Base-by-base conservation (phyloP, 2,329 filamentous ascomycete species). In the Sclerotinia trifoliorum region DNA sequence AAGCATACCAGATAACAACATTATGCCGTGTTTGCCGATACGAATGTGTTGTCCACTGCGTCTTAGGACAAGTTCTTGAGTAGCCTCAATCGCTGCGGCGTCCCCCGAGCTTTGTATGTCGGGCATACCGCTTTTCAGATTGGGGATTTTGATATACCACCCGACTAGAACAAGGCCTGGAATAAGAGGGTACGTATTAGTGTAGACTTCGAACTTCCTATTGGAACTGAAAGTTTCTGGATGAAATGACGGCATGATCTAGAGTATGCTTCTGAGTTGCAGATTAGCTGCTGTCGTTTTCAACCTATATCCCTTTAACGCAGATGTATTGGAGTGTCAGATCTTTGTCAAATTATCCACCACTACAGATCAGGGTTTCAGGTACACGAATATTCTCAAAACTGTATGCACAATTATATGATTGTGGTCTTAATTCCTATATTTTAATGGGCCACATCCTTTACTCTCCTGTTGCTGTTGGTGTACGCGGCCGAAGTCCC, bases 401-500 rank as follows among this genome's bases (percentile, higher is more conserved):
- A 19, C 6, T 39, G 21, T 21, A 11, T 42, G 15, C 39, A 42
- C 5, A 42, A 42, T 42, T 13, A 17, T 17, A 42, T 42, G 3
- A 42, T 42, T 42, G 15, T 26, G 13, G 3, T 21, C 13, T 15
- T 57, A 15, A 39, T 35, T 24, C n/a, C 32, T 24, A 2, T 57
- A 57, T 57, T 57, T 42, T 24, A 42, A 42, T 10, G 11, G 32
- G 55, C 7, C n/a, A 11, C n/a, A n/a, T 57, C 32, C 42, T 57
- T 39, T n/a, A 32, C 42, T 32, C 32, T 24, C 55, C 2, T 57
- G 6, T 24, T 42, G 2, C n/a, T 57, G 55, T 57, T 57, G 35
- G 55, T 21, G 55, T 57, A 57, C 55, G 32, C 55, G 55, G n/a
- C 55, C 55, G 11, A 57, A 6, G 21, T 57, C 32, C 32, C 32